These are phyloP conservation scores for Aspergillus pseudoterreus DNA, from an alignment of 2,329 filamentous ascomycete genomes.

Conservation along the genomic window DNA sequence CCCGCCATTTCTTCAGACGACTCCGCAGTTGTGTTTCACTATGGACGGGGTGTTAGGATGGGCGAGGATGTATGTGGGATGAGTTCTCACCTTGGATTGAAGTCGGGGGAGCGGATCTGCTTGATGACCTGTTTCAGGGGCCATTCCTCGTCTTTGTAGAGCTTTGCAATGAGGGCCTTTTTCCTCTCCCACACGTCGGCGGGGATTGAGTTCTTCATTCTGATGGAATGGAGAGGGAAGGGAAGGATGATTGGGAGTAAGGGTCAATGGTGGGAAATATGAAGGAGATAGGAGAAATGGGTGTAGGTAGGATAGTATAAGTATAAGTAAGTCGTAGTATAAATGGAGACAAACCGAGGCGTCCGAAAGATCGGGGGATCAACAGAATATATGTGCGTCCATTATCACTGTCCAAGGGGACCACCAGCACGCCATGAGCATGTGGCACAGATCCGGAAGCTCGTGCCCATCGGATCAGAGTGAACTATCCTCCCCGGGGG, in stretches of 20 bases:
- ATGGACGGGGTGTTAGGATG: not conserved
- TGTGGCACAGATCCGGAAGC: slow-evolving; percentile 7
- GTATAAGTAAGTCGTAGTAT: not conserved
- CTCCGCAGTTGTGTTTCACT: slow-evolving; percentile 45
- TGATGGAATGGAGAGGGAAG: not conserved
- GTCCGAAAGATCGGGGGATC: not conserved
- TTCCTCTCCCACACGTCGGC: slow-evolving; percentile 45
- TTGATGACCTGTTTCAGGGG: slow-evolving; percentile 45
- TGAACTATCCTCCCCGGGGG: slow-evolving; percentile 9
- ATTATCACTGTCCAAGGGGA: not conserved
- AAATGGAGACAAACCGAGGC: not conserved
- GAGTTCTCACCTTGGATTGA: slow-evolving; percentile 40
- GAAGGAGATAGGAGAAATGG: not conserved
- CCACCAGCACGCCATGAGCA: slow-evolving; percentile 8
- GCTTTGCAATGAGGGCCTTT: slow-evolving; percentile 36
- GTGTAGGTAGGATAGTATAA: not conserved
- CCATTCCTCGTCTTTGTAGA: slow-evolving; percentile 45
- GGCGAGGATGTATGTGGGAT: not conserved
- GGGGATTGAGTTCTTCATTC: slow-evolving; percentile 42
- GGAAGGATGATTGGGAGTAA: not conserved
- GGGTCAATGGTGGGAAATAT: not conserved
- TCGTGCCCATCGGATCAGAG: slow-evolving; percentile 12
- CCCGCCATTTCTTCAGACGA: slow-evolving; percentile 43
- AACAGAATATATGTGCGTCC: not conserved
- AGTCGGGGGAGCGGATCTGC: slow-evolving; percentile 40